Percentiles rank a stretch among this genome's conserved stretches.
These are phyloP conservation scores for Lenwebbia sp. DNA, from an alignment of 345 rosid genomes.

Conservation along the genomic window DNA sequence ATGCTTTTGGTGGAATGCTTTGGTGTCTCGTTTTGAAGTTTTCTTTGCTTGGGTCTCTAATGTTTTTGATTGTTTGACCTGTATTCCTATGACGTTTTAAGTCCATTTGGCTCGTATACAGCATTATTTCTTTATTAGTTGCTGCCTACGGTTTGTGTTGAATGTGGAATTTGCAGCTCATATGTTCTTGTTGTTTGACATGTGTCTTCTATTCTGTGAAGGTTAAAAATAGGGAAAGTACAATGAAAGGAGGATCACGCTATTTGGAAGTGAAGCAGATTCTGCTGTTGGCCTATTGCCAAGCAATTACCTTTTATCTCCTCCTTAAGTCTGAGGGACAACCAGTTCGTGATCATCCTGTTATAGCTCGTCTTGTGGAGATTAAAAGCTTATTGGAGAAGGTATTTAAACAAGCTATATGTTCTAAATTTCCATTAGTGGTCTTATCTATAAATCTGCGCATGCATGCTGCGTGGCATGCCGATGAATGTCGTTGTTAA, in stretches of 20 bases:
- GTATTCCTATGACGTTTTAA: neutral
- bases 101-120: neutral
- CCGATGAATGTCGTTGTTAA: neutral
- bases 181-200: neutral
- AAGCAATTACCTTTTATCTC: conserved; percentile 82
- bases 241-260: conserved; percentile 36
- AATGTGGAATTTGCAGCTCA: neutral
- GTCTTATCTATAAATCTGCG: neutral
- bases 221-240: conserved; percentile 38
- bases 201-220: conserved; percentile 5
- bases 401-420: conserved; percentile 27
- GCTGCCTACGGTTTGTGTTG: neutral
- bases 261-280: conserved; percentile 78
- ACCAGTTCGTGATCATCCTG: conserved; percentile 85
- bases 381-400: conserved; percentile 63
- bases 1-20: neutral
- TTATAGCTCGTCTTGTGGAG: conserved; percentile 81
- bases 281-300: conserved; percentile 73
- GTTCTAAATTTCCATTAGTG: neutral
- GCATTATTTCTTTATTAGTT: neutral
- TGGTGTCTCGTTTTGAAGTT: neutral
- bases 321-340: conserved; percentile 92
- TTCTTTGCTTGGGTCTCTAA: neutral
- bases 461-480: neutral
- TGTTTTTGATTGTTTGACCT: neutral